Percentiles rank a stretch among this genome's conserved stretches.
Conservation (phyloP, 306 rosid genomes). For the Rosa rugosa region DNA sequence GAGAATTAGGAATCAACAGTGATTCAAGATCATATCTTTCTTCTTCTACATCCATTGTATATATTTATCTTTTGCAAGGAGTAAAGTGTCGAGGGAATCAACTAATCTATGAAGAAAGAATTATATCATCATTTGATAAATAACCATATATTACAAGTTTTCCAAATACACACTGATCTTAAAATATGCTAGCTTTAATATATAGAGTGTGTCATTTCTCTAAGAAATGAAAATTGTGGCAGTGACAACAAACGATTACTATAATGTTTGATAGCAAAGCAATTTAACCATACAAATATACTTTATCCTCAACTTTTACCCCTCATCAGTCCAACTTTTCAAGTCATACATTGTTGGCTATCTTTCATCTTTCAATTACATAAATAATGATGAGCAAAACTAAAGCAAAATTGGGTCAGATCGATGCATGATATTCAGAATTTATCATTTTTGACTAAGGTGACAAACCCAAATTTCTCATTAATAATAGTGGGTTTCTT, state of each 20-base stretch:
- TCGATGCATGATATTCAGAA: background rate
- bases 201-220: background rate
- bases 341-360: background rate
- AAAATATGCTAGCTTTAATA: background rate
- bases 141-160: too few species aligned
- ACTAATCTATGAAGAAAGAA: too few species aligned
- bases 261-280: too few species aligned
- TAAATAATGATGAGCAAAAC: background rate
- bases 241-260: background rate
- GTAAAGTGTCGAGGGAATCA: background rate
- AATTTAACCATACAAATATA: background rate
- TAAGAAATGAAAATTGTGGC: background rate
- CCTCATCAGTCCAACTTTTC: background rate
- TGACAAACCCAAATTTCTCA: background rate
- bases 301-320: background rate
- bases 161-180: background rate
- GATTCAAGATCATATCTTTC: background rate
- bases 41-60: background rate
- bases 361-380: background rate
- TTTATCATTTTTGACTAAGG: background rate
- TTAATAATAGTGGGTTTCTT: background rate
- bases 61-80: background rate
- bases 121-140: too few species aligned
- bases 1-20: background rate
- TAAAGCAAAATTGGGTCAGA: background rate